Percentiles rank a stretch among this genome's conserved stretches.
Evolutionary conservation across 2,329 filamentous ascomycete species (phyloP).

Genomic region (Diaporthe vaccinii): DNA sequence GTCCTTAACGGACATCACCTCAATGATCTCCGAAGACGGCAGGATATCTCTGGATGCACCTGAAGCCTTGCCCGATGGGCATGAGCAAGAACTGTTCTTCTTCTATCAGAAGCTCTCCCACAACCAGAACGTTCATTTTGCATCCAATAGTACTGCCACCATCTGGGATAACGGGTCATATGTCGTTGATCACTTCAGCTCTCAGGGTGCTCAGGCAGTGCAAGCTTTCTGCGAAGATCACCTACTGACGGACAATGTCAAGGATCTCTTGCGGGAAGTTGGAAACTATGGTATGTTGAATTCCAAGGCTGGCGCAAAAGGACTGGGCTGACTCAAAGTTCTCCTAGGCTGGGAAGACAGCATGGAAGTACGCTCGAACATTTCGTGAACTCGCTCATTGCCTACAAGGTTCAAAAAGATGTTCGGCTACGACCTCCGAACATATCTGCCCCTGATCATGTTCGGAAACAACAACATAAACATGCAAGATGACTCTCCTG

Average conservation of each 20-base stretch:
- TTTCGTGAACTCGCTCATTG: constrained; percentile 54
- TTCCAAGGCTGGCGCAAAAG: background rate
- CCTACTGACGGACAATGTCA: background rate
- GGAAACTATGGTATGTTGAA: background rate
- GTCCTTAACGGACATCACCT: constrained; percentile 17
- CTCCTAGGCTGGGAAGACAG: constrained; percentile 49
- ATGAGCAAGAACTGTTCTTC: constrained; percentile 7
- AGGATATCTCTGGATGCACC: background rate
- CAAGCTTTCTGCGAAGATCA: constrained; percentile 54
- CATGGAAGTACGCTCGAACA: constrained; percentile 49
- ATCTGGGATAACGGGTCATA: constrained; percentile 43
- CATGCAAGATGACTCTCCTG: background rate
- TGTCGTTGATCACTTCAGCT: constrained; percentile 52
- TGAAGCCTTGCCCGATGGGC: background rate
- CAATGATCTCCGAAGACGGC: background rate
- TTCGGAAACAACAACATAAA: constrained; percentile 4
- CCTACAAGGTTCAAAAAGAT: constrained; percentile 47
- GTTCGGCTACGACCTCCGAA: constrained; percentile 51
- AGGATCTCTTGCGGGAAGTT: background rate
- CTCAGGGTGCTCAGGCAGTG: constrained; percentile 50
- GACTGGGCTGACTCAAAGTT: background rate
- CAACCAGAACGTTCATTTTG: constrained; percentile 13
- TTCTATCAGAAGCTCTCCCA: constrained; percentile 11
- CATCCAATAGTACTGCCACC: background rate
- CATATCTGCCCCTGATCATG: constrained; percentile 50